phyloP scores from a whole-genome alignment of 257 asterid genomes.

The Apocynum venetum region DNA sequence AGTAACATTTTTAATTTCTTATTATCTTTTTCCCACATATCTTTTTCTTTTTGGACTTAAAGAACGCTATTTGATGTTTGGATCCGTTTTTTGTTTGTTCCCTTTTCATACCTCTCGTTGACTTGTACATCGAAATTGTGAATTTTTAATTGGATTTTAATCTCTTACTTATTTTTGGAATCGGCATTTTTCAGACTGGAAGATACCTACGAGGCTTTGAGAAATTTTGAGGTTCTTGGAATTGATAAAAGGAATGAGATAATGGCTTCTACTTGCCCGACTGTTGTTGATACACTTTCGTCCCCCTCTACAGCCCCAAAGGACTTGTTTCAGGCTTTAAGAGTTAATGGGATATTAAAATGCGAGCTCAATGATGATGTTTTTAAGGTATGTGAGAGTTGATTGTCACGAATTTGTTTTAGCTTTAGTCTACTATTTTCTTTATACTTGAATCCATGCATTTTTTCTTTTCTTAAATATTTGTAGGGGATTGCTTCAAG shows the following conservation, averaged over 20 bases:
- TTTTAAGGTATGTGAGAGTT: constrained; percentile 43
- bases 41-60: background rate
- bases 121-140: background rate
- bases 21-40: background rate
- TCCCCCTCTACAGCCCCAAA: constrained; percentile 55
- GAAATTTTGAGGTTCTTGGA: constrained; percentile 80
- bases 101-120: too few species aligned
- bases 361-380: constrained; percentile 57
- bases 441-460: background rate
- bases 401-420: constrained; percentile 8
- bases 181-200: constrained; percentile 52
- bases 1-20: background rate
- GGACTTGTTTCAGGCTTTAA: constrained; percentile 65
- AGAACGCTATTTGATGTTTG: background rate
- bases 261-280: constrained; percentile 50
- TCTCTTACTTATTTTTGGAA: background rate
- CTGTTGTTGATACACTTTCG: constrained; percentile 50
- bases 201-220: constrained; percentile 73
- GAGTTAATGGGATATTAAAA: constrained; percentile 61
- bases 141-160: background rate
- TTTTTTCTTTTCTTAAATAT: constrained; percentile 10
- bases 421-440: background rate
- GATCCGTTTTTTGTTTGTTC: background rate
- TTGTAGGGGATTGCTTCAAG: constrained; percentile 60
- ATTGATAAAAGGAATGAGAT: constrained; percentile 49